Conservation (phyloP, 441 rosid genomes). For the Manihot esculenta region DNA sequence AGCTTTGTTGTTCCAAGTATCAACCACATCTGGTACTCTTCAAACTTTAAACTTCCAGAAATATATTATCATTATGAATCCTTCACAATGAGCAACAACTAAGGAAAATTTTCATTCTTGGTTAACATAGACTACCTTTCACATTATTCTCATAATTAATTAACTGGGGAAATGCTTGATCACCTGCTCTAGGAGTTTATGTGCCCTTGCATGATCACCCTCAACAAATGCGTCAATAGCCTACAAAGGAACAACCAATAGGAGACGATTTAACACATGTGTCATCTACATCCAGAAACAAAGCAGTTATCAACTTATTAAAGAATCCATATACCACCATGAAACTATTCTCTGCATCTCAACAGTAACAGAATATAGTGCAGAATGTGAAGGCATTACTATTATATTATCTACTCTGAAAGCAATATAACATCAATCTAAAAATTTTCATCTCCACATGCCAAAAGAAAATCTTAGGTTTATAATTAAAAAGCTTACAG, state of each 20-base stretch:
- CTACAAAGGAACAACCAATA: constrained; percentile 33
- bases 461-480: not conserved
- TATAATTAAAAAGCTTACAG: constrained; percentile 40
- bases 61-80: not conserved
- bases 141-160: not conserved
- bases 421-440: not conserved
- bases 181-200: constrained; percentile 43
- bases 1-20: not conserved
- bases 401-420: not conserved
- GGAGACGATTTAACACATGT: not conserved
- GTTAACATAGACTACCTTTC: not conserved
- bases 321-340: not conserved
- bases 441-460: not conserved
- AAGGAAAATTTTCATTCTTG: not conserved
- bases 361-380: not conserved
- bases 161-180: not conserved
- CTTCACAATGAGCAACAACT: not conserved
- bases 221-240: constrained; percentile 53
- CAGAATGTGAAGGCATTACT: not conserved
- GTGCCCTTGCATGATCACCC: constrained; percentile 51
- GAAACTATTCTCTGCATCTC: not conserved
- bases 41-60: constrained; percentile 3
- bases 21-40: not conserved
- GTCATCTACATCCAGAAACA: not conserved
- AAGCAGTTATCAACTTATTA: not conserved